A percentile compares a stretch with the other conserved stretches of the same genome.
These are phyloP conservation scores for Vicia villosa DNA, from an alignment of 306 rosid genomes.

Conservation along the genomic window DNA sequence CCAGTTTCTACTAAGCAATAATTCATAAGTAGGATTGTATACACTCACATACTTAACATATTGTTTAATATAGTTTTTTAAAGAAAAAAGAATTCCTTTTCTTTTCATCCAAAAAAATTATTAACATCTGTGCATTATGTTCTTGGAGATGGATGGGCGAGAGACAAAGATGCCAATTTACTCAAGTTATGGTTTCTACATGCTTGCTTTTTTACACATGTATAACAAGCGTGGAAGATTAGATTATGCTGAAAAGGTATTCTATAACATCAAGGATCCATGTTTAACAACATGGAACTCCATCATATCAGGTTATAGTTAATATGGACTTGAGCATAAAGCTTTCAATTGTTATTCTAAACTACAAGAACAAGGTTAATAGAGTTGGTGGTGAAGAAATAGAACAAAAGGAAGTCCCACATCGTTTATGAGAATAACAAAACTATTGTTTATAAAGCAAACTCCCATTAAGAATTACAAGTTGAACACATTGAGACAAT, in stretches of 20 bases:
- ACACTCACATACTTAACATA: not conserved
- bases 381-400: too few species aligned
- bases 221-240: conserved; percentile 79
- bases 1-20: conserved; percentile 23
- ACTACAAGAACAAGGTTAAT: conserved; percentile 59
- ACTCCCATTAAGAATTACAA: too few species aligned
- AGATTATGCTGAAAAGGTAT: conserved; percentile 65
- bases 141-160: too few species aligned
- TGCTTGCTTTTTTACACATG: too few species aligned
- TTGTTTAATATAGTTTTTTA: conserved; percentile 17
- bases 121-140: conserved; percentile 18
- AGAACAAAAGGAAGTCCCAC: too few species aligned
- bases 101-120: not conserved
- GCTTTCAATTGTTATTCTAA: conserved; percentile 62
- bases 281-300: conserved; percentile 86
- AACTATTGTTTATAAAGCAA: too few species aligned
- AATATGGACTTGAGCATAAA: conserved; percentile 60
- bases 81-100: not conserved
- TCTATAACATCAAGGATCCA: conserved; percentile 57
- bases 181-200: too few species aligned
- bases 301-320: conserved; percentile 75
- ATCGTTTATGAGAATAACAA: too few species aligned
- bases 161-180: too few species aligned
- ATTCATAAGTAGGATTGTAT: not conserved
- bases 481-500: too few species aligned